These are phyloP conservation scores for Jimgerdemannia flammicorona DNA, from an alignment of 192 early-diverging fungal species.

Conservation along the genomic window DNA sequence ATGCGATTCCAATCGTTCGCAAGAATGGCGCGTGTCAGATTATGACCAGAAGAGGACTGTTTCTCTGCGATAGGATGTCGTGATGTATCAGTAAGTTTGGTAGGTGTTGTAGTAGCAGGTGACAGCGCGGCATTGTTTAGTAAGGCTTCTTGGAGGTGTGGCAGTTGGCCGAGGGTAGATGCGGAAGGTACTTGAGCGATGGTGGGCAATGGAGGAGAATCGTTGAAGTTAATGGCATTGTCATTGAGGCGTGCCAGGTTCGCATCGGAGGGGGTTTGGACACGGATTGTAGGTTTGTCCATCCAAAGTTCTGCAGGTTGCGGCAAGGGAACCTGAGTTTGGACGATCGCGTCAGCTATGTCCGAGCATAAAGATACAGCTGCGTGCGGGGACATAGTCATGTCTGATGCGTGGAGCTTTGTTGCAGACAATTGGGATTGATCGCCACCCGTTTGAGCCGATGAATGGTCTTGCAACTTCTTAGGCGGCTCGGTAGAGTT, in stretches of 20 bases:
- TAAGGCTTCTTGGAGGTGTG: background rate
- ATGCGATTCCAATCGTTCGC: conserved; percentile 37
- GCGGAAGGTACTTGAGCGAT: background rate
- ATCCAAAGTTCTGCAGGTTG: background rate
- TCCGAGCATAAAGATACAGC: background rate
- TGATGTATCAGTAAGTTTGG: background rate
- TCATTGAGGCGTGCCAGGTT: background rate
- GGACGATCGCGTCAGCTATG: background rate
- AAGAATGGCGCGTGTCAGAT: conserved; percentile 27
- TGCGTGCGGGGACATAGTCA: background rate
- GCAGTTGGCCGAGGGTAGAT: background rate
- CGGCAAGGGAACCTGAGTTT: background rate
- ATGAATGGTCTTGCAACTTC: background rate
- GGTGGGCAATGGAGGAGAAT: background rate
- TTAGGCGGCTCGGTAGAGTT: background rate
- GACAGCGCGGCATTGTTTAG: background rate
- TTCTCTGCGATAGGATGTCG: conserved; percentile 6
- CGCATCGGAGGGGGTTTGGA: background rate
- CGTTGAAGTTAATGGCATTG: background rate
- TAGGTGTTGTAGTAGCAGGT: background rate
- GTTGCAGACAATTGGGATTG: background rate
- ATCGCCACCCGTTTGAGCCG: background rate
- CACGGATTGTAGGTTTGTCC: background rate
- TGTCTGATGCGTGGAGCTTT: background rate
- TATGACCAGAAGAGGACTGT: conserved; percentile 3